A percentile compares a stretch with the other conserved stretches of the same genome.
phyloP scores from a whole-genome alignment of 441 rosid genomes.

The Populus hybrid region DNA sequence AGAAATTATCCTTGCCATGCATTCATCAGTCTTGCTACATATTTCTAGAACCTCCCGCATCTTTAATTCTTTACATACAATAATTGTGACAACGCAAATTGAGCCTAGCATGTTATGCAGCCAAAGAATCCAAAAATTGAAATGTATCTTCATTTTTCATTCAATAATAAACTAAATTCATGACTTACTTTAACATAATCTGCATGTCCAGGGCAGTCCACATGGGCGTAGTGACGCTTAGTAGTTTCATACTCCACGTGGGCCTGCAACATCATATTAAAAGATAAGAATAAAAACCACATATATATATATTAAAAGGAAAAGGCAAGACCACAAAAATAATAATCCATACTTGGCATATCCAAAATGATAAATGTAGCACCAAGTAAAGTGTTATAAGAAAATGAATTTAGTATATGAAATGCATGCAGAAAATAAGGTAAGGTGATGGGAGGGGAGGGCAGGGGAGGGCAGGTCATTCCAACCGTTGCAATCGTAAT shows the following conservation, averaged over 20 bases:
- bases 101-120: background rate
- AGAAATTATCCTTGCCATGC: background rate
- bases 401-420: background rate
- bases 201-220: conserved; percentile 99
- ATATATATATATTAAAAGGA: background rate
- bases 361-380: background rate
- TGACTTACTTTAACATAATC: conserved; percentile 91
- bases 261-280: conserved; percentile 51
- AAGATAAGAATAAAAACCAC: background rate
- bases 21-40: background rate
- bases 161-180: background rate
- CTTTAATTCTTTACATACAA: background rate
- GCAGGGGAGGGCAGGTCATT: conserved; percentile 1
- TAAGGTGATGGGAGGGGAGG: too few relatives aligned
- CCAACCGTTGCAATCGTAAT: conserved; percentile 93
- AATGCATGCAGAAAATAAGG: background rate
- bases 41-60: background rate
- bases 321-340: background rate
- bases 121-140: background rate
- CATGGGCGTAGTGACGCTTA: conserved; percentile 98
- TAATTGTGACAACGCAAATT: background rate
- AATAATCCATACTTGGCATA: background rate
- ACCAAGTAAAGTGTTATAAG: background rate
- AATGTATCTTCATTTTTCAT: background rate
- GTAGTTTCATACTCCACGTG: conserved; percentile 98